Evolutionary conservation across 495 filamentous ascomycete species (phyloP), one percentile per base, ranked within the genome.

Genomic region (Aspergillus homomorphus): DNA sequence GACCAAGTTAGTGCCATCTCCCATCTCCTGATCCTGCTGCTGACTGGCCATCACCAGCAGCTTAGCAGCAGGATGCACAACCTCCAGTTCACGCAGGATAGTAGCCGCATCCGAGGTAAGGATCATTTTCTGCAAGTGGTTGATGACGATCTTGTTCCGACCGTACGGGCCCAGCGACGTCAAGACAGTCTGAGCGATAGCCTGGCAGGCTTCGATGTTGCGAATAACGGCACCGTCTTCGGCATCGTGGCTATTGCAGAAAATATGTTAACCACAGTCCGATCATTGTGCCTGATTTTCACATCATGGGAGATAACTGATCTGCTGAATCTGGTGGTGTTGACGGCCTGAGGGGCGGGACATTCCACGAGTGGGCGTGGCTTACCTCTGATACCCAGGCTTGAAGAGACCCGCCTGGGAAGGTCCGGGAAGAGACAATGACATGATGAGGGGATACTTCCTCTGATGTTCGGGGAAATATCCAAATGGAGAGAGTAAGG

Each of bases 101-200:
- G 94, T 96, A 61, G 95, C 95, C 42, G 95, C 95, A 71, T 99
- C 95, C 46, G 91, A 96, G 58, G 95, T 99, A 58, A 99, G 82
- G 61, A 96, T 93, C 94, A 98, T 96, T 82, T 99, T 99, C 77
- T 96, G 92, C 58, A 99, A 82, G 79, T 99, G 95, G 78, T 98
- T 99, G 82, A 99, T 97, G 79, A 99, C 90, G 73, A 99, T 96
- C 81, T 99, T 99, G 81, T 98, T 99, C 74, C 95, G 90, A 69
- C 95, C 95, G 72, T 94, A 97, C 53, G 95, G 95, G 51, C 95
- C 94, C 41, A 99, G 82, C 49, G 93, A 98, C 51, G 95, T 97
- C 79, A 95, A 90, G 28, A 99, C 95, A 49, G 95, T 99, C 61
- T 87, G 86, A 15, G 95, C 86, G 73, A 99, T 98, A 45, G 95